Conservation (phyloP, 2,329 filamentous ascomycete species). For the Fusarium piperis region DNA sequence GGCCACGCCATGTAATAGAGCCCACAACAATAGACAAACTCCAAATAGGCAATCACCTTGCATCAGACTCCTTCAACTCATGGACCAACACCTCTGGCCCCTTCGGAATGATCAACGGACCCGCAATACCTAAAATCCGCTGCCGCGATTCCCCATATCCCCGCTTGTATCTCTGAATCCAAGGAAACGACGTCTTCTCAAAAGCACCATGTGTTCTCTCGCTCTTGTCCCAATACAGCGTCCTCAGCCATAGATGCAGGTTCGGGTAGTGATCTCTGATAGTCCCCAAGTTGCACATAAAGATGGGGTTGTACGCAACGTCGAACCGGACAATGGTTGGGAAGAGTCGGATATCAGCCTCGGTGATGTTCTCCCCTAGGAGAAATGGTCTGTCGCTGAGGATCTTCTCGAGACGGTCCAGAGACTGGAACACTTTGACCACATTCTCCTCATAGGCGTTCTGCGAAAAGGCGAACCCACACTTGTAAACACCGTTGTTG, state of each 20-base stretch:
- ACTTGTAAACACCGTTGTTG: conserved; percentile 62
- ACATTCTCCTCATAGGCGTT: conserved; percentile 72
- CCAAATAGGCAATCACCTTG: background rate
- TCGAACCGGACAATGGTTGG: conserved; percentile 76
- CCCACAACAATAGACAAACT: background rate
- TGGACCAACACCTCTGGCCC: conserved; percentile 35
- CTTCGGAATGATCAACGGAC: conserved; percentile 43
- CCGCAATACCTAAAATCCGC: conserved; percentile 40
- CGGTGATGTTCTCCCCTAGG: conserved; percentile 71
- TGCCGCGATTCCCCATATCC: conserved; percentile 43
- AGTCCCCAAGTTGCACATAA: conserved; percentile 71
- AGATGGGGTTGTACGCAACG: conserved; percentile 72
- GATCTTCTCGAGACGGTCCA: conserved; percentile 71
- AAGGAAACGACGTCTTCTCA: conserved; percentile 72
- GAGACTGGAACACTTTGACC: conserved; percentile 67
- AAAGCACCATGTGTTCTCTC: conserved; percentile 65
- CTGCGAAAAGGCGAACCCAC: conserved; percentile 74
- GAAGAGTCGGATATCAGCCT: conserved; percentile 74
- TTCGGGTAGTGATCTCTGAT: conserved; percentile 72
- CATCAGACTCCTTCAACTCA: background rate
- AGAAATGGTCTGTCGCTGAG: conserved; percentile 65
- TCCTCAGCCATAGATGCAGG: conserved; percentile 74
- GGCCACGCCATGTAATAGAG: background rate
- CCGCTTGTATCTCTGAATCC: conserved; percentile 44
- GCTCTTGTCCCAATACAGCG: conserved; percentile 73